Conservation (phyloP, 768 basidiomycete genomes). For the Boletellus emodensis region DNA sequence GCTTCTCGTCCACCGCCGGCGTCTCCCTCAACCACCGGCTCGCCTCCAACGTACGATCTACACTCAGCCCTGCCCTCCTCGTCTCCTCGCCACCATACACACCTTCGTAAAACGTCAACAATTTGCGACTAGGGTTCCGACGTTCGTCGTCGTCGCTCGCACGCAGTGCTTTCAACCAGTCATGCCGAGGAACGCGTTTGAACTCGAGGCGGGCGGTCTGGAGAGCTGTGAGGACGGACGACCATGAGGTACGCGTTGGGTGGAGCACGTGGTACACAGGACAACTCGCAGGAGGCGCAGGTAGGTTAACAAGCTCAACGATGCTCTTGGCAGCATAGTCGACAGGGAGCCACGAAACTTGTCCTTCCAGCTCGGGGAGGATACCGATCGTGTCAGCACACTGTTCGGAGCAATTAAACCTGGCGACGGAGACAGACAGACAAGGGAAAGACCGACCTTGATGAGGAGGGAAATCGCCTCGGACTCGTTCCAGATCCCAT, state of each 20-base stretch:
- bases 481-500: slow-evolving; percentile 53
- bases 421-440: neutral
- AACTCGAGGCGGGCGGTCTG: slow-evolving; percentile 33
- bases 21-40: slow-evolving; percentile 18
- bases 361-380: slow-evolving; percentile 32
- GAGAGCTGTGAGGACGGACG: slow-evolving; percentile 38
- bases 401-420: slow-evolving; percentile 8
- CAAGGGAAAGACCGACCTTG: slow-evolving; percentile 20
- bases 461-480: slow-evolving; percentile 33
- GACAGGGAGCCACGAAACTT: slow-evolving; percentile 47
- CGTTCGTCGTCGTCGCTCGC: slow-evolving; percentile 22
- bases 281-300: slow-evolving; percentile 3
- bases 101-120: slow-evolving; percentile 23
- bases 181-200: slow-evolving; percentile 12
- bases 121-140: slow-evolving; percentile 24
- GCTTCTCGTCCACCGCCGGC: slow-evolving; percentile 15
- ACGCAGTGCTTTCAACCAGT: slow-evolving; percentile 23
- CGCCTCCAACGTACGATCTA: slow-evolving; percentile 5
- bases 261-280: slow-evolving; percentile 24
- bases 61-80: slow-evolving; percentile 4
- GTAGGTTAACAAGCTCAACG: slow-evolving; percentile 37
- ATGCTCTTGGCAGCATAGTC: slow-evolving; percentile 48
- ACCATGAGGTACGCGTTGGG: slow-evolving; percentile 29
- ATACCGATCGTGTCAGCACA: slow-evolving; percentile 38
- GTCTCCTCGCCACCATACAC: slow-evolving; percentile 19